These are phyloP conservation scores for Penicillium paxilli DNA, from an alignment of 495 filamentous ascomycete species.

Conservation along the genomic window DNA sequence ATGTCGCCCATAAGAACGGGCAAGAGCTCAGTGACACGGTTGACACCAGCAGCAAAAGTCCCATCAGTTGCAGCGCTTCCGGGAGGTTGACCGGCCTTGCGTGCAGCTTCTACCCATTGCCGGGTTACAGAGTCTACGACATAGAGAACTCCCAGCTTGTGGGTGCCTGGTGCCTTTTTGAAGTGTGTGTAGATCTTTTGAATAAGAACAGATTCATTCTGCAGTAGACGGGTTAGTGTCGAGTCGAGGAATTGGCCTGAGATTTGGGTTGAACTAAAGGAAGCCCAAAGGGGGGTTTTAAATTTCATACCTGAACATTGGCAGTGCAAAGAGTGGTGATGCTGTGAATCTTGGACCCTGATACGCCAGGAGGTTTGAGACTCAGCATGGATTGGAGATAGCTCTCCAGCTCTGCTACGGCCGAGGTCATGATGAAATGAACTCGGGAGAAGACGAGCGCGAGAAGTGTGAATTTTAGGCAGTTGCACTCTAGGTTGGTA, in stretches of 20 bases:
- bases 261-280: too few species aligned
- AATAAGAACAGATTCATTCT: constrained; percentile 95
- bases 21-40: constrained; percentile 93
- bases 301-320: constrained; percentile 84
- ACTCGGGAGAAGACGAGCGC: background rate
- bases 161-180: constrained; percentile 90
- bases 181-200: constrained; percentile 96
- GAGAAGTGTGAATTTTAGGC: too few species aligned
- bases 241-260: background rate
- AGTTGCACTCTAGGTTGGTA: background rate
- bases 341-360: constrained; percentile 81
- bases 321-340: constrained; percentile 83
- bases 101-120: constrained; percentile 96
- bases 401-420: constrained; percentile 86
- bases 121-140: constrained; percentile 99
- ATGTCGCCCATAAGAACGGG: constrained; percentile 95
- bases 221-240: constrained; percentile 38
- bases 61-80: constrained; percentile 78
- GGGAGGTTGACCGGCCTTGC: constrained; percentile 76
- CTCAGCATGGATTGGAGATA: constrained; percentile 87
- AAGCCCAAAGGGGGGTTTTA: too few species aligned
- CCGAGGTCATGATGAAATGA: constrained; percentile 63
- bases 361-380: constrained; percentile 91
- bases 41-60: constrained; percentile 90
- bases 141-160: constrained; percentile 99